phyloP scores from a whole-genome alignment of 2,329 filamentous ascomycete genomes.

The Fusarium stilboides region DNA sequence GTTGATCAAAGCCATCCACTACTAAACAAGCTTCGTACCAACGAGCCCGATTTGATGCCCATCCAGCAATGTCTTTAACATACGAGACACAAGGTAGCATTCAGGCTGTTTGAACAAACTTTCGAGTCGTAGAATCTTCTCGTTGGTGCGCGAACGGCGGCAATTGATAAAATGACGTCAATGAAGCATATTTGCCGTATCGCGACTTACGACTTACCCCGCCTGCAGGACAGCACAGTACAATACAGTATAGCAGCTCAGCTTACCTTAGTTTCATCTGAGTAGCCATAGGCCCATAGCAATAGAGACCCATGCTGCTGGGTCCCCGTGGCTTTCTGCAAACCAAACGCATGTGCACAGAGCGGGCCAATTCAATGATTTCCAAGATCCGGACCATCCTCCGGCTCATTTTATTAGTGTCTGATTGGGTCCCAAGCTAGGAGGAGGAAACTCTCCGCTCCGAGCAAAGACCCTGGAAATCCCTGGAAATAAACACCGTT shows the following conservation, averaged over 20 bases:
- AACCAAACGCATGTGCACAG: neutral
- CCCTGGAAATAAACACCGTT: neutral
- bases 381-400: slow-evolving; percentile 6
- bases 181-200: slow-evolving; percentile 42
- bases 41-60: neutral
- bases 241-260: neutral
- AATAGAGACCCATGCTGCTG: slow-evolving; percentile 25
- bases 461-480: slow-evolving; percentile 18
- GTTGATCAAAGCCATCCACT: no score
- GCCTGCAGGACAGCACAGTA: neutral
- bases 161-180: slow-evolving; percentile 42
- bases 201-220: slow-evolving; percentile 26
- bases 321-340: slow-evolving; percentile 14
- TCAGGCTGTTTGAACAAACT: neutral
- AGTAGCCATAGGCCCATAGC: slow-evolving; percentile 25
- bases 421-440: slow-evolving; percentile 1
- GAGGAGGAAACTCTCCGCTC: slow-evolving; percentile 48
- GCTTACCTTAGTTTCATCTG: neutral
- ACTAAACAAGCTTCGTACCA: no score
- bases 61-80: slow-evolving; percentile 1
- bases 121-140: slow-evolving; percentile 27
- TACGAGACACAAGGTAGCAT: neutral
- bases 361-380: neutral
- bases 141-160: neutral
- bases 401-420: neutral